Evolutionary conservation across 305 asterid genomes (phyloP), one percentile per base, ranked within the genome.

Genomic region (Plantago coronopus): DNA sequence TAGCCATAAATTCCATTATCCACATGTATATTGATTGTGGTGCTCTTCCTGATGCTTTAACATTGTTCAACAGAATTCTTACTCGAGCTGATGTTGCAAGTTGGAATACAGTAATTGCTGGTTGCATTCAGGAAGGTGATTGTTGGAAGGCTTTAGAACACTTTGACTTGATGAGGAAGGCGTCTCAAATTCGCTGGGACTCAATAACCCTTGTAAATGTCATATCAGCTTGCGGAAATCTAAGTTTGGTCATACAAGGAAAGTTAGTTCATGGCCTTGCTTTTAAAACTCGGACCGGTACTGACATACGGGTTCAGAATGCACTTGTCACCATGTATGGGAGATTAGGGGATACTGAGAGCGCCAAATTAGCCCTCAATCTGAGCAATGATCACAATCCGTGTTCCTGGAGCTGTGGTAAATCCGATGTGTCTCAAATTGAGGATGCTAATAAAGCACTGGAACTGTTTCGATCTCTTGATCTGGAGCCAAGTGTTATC

Each of bases 261-360:
- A 81, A 73, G 62, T 29, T 63, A 67, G 51, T 74, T 67, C 91
- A 86, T 17, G 72, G 82, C 40, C 48, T 83, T 62, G 79, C 83
- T 55, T 68, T 79, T 51, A 83, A 79, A 76, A 77, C 81, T 23
- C 65, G 74, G 17, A 38, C 67, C 7, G 66, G 62, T 54, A 38
- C 58, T 47, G 80, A 83, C 57, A 34, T 57, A 3, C 85, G 75
- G 9, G 81, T 86, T 67, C 81, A 83, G 64, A 86, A 86, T 69
- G 74, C 88, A 56, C 64, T 83, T 2, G 69, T 81, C 54, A 77
- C 91, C 17, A 86, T 86, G 95, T 86, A 86, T 63, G 95, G 91
- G 25, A 77, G 83, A 71, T 66, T 81, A 58, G 83, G 85, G 4
- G 82, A 83, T 50, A 49, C 81, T 6, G 75, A 72, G 67, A 77